These are phyloP conservation scores for Cercis canadensis DNA, from an alignment of 306 rosid species.

Conservation along the genomic window DNA sequence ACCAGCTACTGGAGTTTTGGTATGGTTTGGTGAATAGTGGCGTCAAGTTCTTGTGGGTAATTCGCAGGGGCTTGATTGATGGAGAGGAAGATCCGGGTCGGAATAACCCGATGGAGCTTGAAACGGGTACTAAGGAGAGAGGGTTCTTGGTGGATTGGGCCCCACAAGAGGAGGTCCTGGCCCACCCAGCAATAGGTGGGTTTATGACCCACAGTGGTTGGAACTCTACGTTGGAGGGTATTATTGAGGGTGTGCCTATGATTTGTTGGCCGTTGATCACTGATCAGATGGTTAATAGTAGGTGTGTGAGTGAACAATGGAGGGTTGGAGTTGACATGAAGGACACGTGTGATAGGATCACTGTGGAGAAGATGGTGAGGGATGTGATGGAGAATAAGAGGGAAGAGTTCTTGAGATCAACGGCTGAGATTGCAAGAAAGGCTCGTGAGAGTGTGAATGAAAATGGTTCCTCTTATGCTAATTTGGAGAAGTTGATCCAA, in stretches of 20 bases:
- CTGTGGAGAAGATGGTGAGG: slow-evolving; percentile 36
- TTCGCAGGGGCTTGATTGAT: neutral
- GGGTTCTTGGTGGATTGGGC: slow-evolving; percentile 52
- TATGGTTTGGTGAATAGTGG: slow-evolving; percentile 32
- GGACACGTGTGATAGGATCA: slow-evolving; percentile 19
- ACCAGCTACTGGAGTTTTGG: slow-evolving; percentile 32
- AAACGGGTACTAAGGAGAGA: slow-evolving; percentile 31
- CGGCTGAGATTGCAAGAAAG: slow-evolving; percentile 7
- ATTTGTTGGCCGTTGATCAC: slow-evolving; percentile 33
- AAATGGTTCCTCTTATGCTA: slow-evolving; percentile 33
- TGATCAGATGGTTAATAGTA: slow-evolving; percentile 42
- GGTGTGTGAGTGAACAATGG: slow-evolving; percentile 48
- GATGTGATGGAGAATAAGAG: slow-evolving; percentile 28
- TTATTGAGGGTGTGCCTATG: no score
- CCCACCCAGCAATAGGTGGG: slow-evolving; percentile 47
- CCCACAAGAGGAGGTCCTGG: slow-evolving; percentile 43
- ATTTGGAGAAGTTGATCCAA: slow-evolving; percentile 20
- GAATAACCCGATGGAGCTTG: slow-evolving; percentile 17
- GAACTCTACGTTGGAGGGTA: slow-evolving; percentile 51
- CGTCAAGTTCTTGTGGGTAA: slow-evolving; percentile 34
- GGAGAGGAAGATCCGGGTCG: neutral
- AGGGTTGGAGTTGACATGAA: slow-evolving; percentile 34
- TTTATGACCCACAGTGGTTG: slow-evolving; percentile 48
- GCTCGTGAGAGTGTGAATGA: slow-evolving; percentile 6
- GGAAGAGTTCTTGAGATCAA: slow-evolving; percentile 28